phyloP scores from a whole-genome alignment of 2,329 filamentous ascomycete species.

The Chaetothyriales sp. region DNA sequence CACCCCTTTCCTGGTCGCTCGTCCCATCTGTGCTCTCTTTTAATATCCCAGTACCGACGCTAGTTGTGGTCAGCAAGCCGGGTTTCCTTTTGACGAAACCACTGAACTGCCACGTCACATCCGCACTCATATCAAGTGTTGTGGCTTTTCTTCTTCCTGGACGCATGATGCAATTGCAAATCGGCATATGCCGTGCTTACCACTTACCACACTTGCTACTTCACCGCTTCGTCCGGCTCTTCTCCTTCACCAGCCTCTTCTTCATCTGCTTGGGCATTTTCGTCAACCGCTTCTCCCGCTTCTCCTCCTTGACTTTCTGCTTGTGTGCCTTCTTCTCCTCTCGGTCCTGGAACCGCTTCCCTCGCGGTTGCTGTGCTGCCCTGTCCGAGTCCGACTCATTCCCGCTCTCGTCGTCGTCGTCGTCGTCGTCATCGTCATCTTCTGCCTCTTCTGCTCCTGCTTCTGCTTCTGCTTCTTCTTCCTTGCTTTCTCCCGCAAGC shows the following conservation, averaged over 20 bases:
- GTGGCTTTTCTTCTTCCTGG: slow-evolving; percentile 3
- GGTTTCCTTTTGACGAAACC: neutral
- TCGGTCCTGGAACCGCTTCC: slow-evolving; percentile 81
- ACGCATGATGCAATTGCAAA: slow-evolving; percentile 10
- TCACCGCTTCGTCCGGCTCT: slow-evolving; percentile 44
- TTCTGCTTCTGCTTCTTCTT: too few species aligned
- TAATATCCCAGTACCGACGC: slow-evolving; percentile 35
- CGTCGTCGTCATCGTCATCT: slow-evolving; percentile 18
- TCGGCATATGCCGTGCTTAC: slow-evolving; percentile 5
- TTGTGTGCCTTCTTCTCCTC: slow-evolving; percentile 83
- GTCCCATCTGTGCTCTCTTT: slow-evolving; percentile 45
- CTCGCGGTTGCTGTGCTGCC: slow-evolving; percentile 31
- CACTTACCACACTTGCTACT: slow-evolving; percentile 33
- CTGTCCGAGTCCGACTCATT: neutral
- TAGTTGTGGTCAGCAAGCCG: neutral
- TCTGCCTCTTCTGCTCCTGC: slow-evolving; percentile 27
- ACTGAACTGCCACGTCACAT: neutral
- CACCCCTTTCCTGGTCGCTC: slow-evolving; percentile 6
- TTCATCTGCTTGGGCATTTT: slow-evolving; percentile 97
- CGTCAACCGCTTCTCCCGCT: slow-evolving; percentile 78
- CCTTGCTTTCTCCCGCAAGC: slow-evolving; percentile 28
- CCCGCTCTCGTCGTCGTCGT: slow-evolving; percentile 21
- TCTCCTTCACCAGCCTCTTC: slow-evolving; percentile 63
- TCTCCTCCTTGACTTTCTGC: slow-evolving; percentile 82
- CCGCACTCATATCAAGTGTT: slow-evolving; percentile 14